Evolutionary conservation across 2,329 filamentous ascomycete genomes (phyloP), one percentile per base, ranked within the genome.

Genomic region (Shiraia bambusicola): DNA sequence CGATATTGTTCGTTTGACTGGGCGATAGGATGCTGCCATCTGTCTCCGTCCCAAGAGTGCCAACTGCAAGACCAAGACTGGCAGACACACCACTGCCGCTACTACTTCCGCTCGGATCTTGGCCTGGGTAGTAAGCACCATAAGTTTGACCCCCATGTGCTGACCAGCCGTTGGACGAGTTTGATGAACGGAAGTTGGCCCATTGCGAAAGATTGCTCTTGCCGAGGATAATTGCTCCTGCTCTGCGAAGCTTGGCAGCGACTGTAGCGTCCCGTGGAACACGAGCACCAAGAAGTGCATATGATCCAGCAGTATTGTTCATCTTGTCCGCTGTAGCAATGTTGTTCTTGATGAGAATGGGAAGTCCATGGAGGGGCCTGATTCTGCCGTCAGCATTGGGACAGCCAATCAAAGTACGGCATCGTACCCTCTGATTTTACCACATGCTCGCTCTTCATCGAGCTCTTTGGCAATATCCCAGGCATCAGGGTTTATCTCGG

Each of bases 161-260:
- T 32, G 77, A 81, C 83, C 83, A 87, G 4, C 84, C 84, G 42
- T 80, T 80, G 9, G 70, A 77, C 4, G 71, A 72, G 53, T 83
- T 84, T 8, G 58, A 59, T 3, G 77, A 80, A 8, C 84, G 72
- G 39, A 72, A 82, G 51, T 84, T 82, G 2, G 80, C 80, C 81
- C 83, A 87, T 58, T 87, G 77, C 1, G 76, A 81, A 19, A 87
- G 59, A 41, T 82, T 83, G 0, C 81, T 70, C 65, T 87, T 87
- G 33, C 84, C 85, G 0, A 88, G 71, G 29, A 87, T 78, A 29
- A 87, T 72, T 2, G 76, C 79, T 2, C 83, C 83, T 1, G 79
- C 78, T 40, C 76, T 68, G 39, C 82, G 74, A 4, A 87, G 72
- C 56, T 82, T 84, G 10, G 71, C 67, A 3, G 75, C 81, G 2